Conservation (phyloP, 2,329 filamentous ascomycete genomes). For the Diaporthe sp. region DNA sequence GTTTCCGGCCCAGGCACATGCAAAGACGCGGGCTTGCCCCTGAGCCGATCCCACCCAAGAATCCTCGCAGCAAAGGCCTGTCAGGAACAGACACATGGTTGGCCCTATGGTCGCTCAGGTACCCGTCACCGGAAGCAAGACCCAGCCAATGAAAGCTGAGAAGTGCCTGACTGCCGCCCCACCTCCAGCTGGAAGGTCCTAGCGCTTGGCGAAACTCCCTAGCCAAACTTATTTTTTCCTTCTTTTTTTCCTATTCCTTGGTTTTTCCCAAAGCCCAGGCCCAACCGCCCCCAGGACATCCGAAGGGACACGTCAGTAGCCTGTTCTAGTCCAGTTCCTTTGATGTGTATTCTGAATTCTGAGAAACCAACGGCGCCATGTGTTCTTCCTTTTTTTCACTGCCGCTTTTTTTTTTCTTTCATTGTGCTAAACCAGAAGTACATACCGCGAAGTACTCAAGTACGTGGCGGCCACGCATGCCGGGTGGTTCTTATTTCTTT, state of each 20-base stretch:
- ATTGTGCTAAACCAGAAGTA: neutral
- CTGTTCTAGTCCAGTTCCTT: neutral
- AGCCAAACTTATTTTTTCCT: conserved; percentile 34
- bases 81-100: conserved; percentile 56
- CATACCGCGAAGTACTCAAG: neutral
- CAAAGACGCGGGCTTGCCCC: conserved; percentile 35
- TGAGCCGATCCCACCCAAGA: conserved; percentile 39
- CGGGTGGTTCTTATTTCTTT: conserved; percentile 2
- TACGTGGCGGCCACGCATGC: conserved; percentile 7
- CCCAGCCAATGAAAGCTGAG: conserved; percentile 50
- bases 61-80: conserved; percentile 48
- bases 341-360: neutral
- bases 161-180: conserved; percentile 39
- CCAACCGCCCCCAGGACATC: conserved; percentile 9
- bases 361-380: conserved; percentile 3
- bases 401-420: conserved; percentile 15
- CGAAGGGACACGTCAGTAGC: conserved; percentile 27
- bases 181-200: conserved; percentile 40
- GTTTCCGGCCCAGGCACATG: conserved; percentile 34
- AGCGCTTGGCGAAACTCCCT: conserved; percentile 28
- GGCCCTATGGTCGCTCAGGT: conserved; percentile 53
- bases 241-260: conserved; percentile 21
- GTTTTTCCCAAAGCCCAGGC: conserved; percentile 1
- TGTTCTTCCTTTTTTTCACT: neutral
- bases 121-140: conserved; percentile 53